Conservation (phyloP, 305 asterid genomes). For the Solanum hybrid region DNA sequence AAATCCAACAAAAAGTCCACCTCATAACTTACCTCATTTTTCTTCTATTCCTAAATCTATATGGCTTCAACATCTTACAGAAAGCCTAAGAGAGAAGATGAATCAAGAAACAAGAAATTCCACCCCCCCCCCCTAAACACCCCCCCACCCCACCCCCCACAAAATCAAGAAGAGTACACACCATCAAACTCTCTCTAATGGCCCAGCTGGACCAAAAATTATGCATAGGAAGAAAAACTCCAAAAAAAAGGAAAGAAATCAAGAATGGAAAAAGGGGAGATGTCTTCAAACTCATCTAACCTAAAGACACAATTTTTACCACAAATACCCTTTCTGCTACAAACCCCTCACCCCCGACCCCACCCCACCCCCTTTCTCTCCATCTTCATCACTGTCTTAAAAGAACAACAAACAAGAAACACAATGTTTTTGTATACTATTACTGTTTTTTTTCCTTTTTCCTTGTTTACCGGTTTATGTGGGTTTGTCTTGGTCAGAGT, state of each 20-base stretch:
- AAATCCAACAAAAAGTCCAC: background rate
- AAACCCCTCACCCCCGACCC: background rate
- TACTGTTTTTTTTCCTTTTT: conserved; percentile 8
- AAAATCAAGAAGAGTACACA: conserved; percentile 32
- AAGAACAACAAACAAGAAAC: conserved; percentile 7
- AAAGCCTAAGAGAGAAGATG: background rate
- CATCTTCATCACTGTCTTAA: conserved; percentile 33
- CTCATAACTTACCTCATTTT: background rate
- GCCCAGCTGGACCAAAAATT: conserved; percentile 76
- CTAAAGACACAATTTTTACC: conserved; percentile 36
- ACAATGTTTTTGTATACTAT: background rate
- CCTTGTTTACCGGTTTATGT: conserved; percentile 32
- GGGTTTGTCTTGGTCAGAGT: conserved; percentile 85
- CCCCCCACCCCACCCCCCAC: background rate
- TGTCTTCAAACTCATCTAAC: conserved; percentile 40
- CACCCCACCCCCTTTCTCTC: conserved; percentile 29
- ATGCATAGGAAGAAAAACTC: conserved; percentile 14
- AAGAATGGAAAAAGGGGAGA: background rate
- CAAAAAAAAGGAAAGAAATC: conserved; percentile 4
- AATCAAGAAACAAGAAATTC: background rate
- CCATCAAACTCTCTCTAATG: conserved; percentile 34
- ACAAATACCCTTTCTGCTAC: conserved; percentile 17
- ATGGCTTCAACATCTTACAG: background rate
- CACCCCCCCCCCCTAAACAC: background rate
- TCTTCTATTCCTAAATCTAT: conserved; percentile 23